Evolutionary conservation across 169 alveolate genomes (phyloP), one percentile per base, ranked within the genome.

Genomic region (Cryptosporidium muris): DNA sequence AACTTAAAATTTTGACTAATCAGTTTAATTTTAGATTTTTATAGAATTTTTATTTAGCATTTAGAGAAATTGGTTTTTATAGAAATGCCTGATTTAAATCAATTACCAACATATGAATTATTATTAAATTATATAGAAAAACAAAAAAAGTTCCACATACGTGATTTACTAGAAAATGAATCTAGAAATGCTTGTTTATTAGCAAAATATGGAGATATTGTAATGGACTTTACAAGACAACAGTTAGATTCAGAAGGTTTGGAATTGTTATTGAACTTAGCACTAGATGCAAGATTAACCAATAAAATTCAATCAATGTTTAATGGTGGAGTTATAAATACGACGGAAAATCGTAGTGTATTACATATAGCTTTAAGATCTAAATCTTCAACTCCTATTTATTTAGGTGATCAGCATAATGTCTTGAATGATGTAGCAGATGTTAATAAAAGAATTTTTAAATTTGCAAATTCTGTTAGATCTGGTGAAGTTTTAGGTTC

Each of bases 351-450:
- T 51, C 90, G 99, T 51, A 91, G 99, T 7, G 99, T 96, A 34
- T 92, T 96, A 43, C 99, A 98, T 89, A 95, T 95, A 4, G 99
- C 99, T 4, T 92, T 98, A 48, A 93, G 99, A 80, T 90, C 94
- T 51, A 93, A 65, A 51, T 63, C 66, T 36, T 12, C 67, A 6
- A 63, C 65, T 36, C 82, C 82, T 34, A 63, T 81, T 42, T 49
- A 48, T 34, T 64, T 81, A 4, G 6, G 60, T 40, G 49, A 51
- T 25, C 91, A 67, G 25, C 88, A 64, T 3, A 91, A 82, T 81
- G 94, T 89, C 11, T 90, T 93, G 16, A 81, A 88, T 53, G 91
- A 90, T 65, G 96, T 91, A 34, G 91, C 81, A 43, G 88, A 85
- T 54, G 92, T 92, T 12, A 63, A 88, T 42, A 88, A 93, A 14